Base-by-base conservation (phyloP, 139 green algal species). In the Penium margaritaceum region DNA sequence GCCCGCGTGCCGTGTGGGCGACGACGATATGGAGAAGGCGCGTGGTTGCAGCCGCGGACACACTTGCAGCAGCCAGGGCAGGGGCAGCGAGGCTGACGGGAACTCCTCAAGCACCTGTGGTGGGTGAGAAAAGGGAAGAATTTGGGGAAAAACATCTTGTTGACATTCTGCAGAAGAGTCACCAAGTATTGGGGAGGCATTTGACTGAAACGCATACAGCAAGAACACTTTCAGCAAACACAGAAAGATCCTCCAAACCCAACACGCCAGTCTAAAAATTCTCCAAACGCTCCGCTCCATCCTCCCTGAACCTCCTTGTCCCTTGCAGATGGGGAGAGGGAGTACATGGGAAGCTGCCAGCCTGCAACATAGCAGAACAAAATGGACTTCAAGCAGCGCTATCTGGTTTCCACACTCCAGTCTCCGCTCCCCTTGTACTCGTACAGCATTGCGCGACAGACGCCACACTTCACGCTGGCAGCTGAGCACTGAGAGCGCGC, bases 61-160 rank as follows among this genome's bases (percentile, higher is more conserved):
- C 0, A 80, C 63, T 72, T 91, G 83, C 54, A 97, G 84, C 47
- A 97, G 46, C 85, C 91, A 92, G 38, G 88, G 86, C 32, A 98
- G 81, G 7, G 90, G 84, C 5, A 86, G 82, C 6, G 41, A 3
- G 27, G 83, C 82, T 37, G 78, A 86, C 3, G 66, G 55, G 76
- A 98, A 97, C 81, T 98, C 93, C 0, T 79, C 14, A 19, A 98
- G 85, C 29, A 95, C 88, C 80, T 97, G 89, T 76, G 90, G 30
- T 66, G 63, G 84, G 24, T 9, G 75, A 35, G 41, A 30, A 7
- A 30, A 68, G 57, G 72, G 63, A 33, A 19, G 63, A 75, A 66
- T 46, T 17, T 35, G 14, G 24, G 67, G 32, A 55, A 66, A 75
- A 27, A 6, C 21, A 74, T 29, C 21, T 38, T 30, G 51, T 5